Percentiles rank a stretch among this genome's conserved stretches.
Conservation (phyloP, 352 stramenopile genomes). For the Globisporangium ultimum region DNA sequence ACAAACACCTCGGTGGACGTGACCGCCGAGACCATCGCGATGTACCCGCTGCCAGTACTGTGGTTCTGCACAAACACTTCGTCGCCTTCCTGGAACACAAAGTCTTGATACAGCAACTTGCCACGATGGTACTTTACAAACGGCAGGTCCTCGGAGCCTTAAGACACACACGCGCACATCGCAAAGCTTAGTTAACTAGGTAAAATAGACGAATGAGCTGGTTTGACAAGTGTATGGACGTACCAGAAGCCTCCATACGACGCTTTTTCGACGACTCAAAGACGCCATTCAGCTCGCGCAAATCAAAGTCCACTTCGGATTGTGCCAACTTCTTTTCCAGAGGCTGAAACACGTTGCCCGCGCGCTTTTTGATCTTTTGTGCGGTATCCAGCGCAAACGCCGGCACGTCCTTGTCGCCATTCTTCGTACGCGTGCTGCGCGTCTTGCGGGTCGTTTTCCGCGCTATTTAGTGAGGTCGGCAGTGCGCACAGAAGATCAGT, state of each 20-base stretch:
- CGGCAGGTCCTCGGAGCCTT: conserved; percentile 34
- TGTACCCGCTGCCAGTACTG: conserved; percentile 49
- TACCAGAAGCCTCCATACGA: conserved; percentile 42
- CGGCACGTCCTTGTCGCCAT: conserved; percentile 23
- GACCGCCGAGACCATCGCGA: conserved; percentile 65
- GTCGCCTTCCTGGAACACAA: conserved; percentile 76
- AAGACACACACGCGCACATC: not conserved
- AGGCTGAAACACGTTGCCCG: conserved; percentile 61
- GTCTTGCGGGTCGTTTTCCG: conserved; percentile 75
- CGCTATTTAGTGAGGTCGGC: conserved; percentile 17
- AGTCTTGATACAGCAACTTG: conserved; percentile 75
- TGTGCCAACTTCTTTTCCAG: conserved; percentile 69
- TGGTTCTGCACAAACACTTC: conserved; percentile 73
- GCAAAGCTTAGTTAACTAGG: too few species aligned
- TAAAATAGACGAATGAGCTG: conserved; percentile 3
- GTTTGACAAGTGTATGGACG: not conserved
- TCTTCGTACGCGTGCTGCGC: conserved; percentile 64
- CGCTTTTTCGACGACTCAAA: conserved; percentile 64
- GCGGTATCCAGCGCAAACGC: conserved; percentile 40
- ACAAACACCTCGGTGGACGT: conserved; percentile 73
- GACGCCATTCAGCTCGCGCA: conserved; percentile 49
- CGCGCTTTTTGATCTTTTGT: conserved; percentile 71
- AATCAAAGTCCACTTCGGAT: conserved; percentile 69
- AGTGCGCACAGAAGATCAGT: not conserved
- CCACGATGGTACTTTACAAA: conserved; percentile 68